Base-by-base conservation (phyloP, 129 eudicot species). In the Logfia minima region DNA sequence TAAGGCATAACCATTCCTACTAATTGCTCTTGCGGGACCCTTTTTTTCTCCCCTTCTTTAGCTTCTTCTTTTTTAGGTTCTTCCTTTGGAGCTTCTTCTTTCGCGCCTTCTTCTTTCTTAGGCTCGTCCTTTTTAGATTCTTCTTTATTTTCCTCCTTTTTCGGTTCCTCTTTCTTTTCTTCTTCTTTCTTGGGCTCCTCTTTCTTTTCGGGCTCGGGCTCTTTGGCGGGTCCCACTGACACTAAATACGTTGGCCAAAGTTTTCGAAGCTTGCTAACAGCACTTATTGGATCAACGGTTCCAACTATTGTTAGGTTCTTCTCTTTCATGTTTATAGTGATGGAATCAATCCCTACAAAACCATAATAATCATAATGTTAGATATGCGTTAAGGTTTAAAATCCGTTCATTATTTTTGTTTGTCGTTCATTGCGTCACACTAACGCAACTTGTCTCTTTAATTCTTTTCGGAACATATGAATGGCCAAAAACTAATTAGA, bases 191-290 rank as follows among this genome's bases (percentile, higher is more conserved):
- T 86, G 0, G 87, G 72, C 24, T 90, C 98, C 55, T 85, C 93
- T 73, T 88, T 87, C 89, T 88, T 90, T 83, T 90, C 95, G 1
- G 98, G 98, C 82, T 90, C 96, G 1, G 98, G 98, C 79, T 91
- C 98, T 73, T 91, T 89, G 29, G 92, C 93, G 2, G 98, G 97
- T 0, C 98, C 98, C 1, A 94, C 96, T 0, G 84, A 79, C 37
- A 91, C 73, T 37, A 94, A 83, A 74, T 86, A 83, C 16, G 93
- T 83, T 21, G 87, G 81, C 96, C 98, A 94, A 28, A 79, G 79
- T 77, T 94, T 94, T 53, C 98, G 91, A 79, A 94, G 77, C 75
- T 91, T 91, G 85, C 89, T 88, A 7, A 89, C 98, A 1, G 83
- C 88, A 8, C 79, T 77, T 16, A 94, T 81, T 1, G 98, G 97